These are phyloP conservation scores for Podaxis mareebaensis DNA, from an alignment of 768 basidiomycete genomes.

Conservation along the genomic window DNA sequence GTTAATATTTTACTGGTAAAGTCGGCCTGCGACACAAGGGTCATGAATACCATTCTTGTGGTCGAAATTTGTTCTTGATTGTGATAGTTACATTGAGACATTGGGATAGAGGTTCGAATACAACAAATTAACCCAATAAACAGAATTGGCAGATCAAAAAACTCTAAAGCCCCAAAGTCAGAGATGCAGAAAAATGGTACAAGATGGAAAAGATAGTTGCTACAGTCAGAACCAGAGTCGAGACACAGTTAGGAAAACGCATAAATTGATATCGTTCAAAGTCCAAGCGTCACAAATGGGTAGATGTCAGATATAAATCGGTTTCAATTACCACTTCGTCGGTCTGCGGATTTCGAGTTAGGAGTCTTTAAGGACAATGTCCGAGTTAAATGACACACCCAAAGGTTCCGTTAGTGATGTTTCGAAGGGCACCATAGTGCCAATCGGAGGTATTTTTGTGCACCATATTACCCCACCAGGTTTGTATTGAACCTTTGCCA, in stretches of 20 bases:
- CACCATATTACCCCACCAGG: conserved; percentile 45
- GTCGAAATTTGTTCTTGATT: neutral
- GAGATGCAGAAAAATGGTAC: neutral
- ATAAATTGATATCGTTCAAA: neutral
- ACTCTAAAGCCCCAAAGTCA: neutral
- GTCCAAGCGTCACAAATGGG: neutral
- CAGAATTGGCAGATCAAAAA: neutral
- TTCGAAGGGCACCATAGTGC: conserved; percentile 28
- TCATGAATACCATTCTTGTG: neutral
- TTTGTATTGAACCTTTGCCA: conserved; percentile 34
- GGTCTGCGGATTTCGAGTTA: neutral
- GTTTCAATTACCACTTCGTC: conserved; percentile 7
- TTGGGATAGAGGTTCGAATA: neutral
- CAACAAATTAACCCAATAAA: neutral
- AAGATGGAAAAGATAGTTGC: neutral
- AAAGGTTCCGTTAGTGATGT: conserved; percentile 32
- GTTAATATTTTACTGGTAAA: too few species aligned
- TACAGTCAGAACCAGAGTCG: neutral
- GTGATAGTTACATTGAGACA: neutral
- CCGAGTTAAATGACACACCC: conserved; percentile 26
- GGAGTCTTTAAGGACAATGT: neutral
- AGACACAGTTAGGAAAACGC: neutral
- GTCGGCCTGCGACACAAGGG: neutral
- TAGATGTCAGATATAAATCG: neutral
- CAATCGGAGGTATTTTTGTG: conserved; percentile 37